Base-by-base conservation (phyloP, 768 basidiomycete genomes). In the Pulveroboletus frians region DNA sequence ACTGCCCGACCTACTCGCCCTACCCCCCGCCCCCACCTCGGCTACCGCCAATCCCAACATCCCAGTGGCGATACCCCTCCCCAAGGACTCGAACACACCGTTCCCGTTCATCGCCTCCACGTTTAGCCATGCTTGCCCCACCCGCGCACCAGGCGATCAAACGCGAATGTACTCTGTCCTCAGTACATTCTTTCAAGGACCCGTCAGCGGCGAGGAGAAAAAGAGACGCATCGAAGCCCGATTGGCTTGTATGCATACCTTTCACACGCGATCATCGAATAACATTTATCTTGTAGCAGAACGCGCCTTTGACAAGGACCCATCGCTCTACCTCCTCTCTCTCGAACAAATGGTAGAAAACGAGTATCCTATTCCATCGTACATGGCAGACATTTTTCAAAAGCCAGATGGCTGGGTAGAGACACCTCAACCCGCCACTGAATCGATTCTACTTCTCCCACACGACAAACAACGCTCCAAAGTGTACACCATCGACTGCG, bases 121-220 rank as follows among this genome's bases (percentile, higher is more conserved):
- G 5, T 99, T 97, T 71, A 89, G 88, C 49, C 91, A 96, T 70
- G 92, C 91, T 13, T 91, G 88, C 54, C 95, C 94, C 0, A 94
- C 93, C 0, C 81, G 86, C 17, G 93, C 94, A 1, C 94, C 93
- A 0, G 96, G 95, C 1, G 95, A 97, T 56, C 76, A 77, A 46
- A 84, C 77, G 31, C 76, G 83, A 37, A 85, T 98, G 83, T 87
- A 92, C 60, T 89, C 87, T 23, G 85, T 92, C 35, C 75, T 95
- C 20, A 83, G 85, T 57, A 70, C 83, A 0, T 90, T 98, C 61
- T 86, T 97, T 67, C 84, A 83, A 41, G 76, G 79, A 0, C 92
- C 92, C 3, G 73, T 96, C 9, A 88, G 82, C 4, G 77, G 78
- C 0, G 83, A 86, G 47, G 92, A 95, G 68, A 88, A 86, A 72